Evolutionary conservation across 768 basidiomycete genomes (phyloP).

Genomic region (Symmetrospora coprosmae): DNA sequence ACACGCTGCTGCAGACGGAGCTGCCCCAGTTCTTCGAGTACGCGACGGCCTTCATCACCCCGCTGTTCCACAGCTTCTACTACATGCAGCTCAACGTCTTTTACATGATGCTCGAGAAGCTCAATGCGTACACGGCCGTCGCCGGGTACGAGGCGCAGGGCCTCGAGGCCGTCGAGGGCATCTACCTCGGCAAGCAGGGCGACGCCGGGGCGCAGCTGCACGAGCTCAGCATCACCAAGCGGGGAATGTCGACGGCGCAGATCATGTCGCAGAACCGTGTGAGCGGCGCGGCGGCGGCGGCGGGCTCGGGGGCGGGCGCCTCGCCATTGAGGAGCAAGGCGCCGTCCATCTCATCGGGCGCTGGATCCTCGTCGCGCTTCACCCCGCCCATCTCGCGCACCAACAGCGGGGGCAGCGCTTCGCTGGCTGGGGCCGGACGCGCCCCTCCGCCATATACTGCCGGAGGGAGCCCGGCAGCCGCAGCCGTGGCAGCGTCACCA

Average conservation of each 20-base stretch:
- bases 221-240: conserved; percentile 52
- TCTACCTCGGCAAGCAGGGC: conserved; percentile 70
- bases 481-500: conserved; percentile 34
- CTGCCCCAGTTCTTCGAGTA: conserved; percentile 83
- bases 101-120: conserved; percentile 86
- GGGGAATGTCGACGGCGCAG: conserved; percentile 35
- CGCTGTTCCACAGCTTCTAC: conserved; percentile 95
- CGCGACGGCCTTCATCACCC: conserved; percentile 78
- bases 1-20: conserved; percentile 71
- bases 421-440: conserved; percentile 41
- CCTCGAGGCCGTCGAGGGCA: conserved; percentile 47
- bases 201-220: conserved; percentile 52
- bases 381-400: conserved; percentile 22
- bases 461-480: conserved; percentile 30
- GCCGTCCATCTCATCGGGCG: conserved; percentile 38
- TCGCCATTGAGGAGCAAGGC: conserved; percentile 41
- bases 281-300: conserved; percentile 24
- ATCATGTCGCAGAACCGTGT: conserved; percentile 27
- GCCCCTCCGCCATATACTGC: conserved; percentile 44
- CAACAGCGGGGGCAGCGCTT: conserved; percentile 15
- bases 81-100: conserved; percentile 98
- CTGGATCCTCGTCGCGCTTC: conserved; percentile 30
- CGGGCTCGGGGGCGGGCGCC: conserved; percentile 23
- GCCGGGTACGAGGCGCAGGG: conserved; percentile 45
- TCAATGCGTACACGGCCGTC: conserved; percentile 63